Percentiles rank a stretch among this genome's conserved stretches.
Conservation (phyloP, 169 alveolate genomes). For the Plasmodium fragile region DNA sequence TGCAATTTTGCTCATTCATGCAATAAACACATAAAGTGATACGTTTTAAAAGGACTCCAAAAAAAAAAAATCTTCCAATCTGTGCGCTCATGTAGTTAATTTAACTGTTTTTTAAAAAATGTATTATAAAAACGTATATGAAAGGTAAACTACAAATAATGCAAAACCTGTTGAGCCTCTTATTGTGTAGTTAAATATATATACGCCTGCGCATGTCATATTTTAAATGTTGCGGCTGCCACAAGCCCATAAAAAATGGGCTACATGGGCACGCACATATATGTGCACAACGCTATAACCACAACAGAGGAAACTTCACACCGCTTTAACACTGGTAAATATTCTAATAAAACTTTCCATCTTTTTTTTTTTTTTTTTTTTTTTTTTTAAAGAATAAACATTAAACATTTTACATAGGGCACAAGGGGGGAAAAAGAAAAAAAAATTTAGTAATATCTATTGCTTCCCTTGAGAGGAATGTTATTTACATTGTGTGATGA, state of each 20-base stretch:
- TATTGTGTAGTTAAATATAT: background rate
- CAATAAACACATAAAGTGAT: background rate
- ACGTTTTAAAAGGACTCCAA: conserved; percentile 7
- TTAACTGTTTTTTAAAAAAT: conserved; percentile 27
- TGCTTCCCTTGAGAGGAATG: conserved; percentile 45
- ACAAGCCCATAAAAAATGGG: background rate
- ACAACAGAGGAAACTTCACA: background rate
- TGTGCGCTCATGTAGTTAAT: background rate
- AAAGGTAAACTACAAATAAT: conserved; percentile 17
- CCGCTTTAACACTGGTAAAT: background rate
- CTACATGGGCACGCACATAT: background rate
- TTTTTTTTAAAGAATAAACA: conserved; percentile 11
- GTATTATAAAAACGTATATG: conserved; percentile 5
- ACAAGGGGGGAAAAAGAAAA: background rate
- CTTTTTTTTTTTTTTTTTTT: conserved; percentile 15
- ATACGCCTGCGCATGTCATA: background rate
- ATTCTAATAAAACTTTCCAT: background rate
- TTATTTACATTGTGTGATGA: conserved; percentile 34
- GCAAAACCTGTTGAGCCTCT: background rate
- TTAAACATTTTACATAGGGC: background rate
- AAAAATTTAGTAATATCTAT: conserved; percentile 37
- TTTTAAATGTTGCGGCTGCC: background rate
- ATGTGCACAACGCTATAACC: background rate
- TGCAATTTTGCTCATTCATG: background rate
- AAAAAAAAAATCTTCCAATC: conserved; percentile 1